These are phyloP conservation scores for Dittrichia graveolens DNA, from an alignment of 129 eudicot species.

Conservation along the genomic window DNA sequence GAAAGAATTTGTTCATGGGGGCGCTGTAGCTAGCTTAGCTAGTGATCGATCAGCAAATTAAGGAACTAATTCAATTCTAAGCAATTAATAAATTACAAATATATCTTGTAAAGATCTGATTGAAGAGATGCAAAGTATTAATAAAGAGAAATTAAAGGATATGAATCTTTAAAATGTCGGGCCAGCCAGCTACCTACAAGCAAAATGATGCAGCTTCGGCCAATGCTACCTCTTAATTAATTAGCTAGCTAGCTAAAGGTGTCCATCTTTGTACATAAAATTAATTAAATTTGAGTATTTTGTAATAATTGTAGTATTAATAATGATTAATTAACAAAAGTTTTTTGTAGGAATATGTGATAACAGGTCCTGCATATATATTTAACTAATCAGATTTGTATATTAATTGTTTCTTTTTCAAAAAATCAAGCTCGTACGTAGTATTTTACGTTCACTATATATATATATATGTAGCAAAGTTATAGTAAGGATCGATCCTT, in stretches of 20 bases:
- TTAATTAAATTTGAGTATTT: conserved; percentile 31
- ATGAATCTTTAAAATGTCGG: conserved; percentile 46
- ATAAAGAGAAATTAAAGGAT: conserved; percentile 8
- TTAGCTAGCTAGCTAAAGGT: conserved; percentile 23
- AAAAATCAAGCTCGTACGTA: background rate
- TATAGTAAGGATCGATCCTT: background rate
- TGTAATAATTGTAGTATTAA: conserved; percentile 51
- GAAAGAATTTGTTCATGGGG: conserved; percentile 41
- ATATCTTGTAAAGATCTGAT: conserved; percentile 27
- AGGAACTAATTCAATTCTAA: conserved; percentile 42
- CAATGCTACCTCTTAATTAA: conserved; percentile 21
- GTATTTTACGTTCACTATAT: background rate
- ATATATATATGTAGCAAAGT: conserved; percentile 13
- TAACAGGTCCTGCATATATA: conserved; percentile 26
- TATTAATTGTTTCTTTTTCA: background rate
- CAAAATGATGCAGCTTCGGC: conserved; percentile 66
- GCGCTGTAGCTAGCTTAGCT: no score
- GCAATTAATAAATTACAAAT: conserved; percentile 28
- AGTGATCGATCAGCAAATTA: conserved; percentile 1
- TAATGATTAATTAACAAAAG: conserved; percentile 42
- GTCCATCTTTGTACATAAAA: conserved; percentile 44
- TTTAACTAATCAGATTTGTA: conserved; percentile 18
- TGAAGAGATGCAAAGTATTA: conserved; percentile 31
- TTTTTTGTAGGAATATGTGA: conserved; percentile 44
- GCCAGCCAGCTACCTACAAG: conserved; percentile 42